These are phyloP conservation scores for Penicillium thymicola DNA, from an alignment of 2,329 filamentous ascomycete species.

Conservation along the genomic window DNA sequence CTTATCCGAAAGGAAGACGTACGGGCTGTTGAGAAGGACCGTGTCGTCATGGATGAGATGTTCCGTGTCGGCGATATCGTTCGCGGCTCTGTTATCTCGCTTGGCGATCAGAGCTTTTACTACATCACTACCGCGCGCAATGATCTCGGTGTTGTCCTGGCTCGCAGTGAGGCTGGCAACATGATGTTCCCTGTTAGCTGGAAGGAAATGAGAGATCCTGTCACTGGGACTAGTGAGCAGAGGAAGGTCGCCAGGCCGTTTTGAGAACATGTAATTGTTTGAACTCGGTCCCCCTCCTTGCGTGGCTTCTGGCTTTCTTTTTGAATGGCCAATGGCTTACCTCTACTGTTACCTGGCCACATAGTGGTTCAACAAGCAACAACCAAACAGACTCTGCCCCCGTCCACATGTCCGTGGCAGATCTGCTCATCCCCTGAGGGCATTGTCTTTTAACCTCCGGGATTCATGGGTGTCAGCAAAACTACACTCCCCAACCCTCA, in stretches of 20 bases:
- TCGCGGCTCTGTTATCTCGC: constrained; percentile 77
- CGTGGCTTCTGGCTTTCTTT: background rate
- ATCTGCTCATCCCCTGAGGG: background rate
- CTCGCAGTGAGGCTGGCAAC: constrained; percentile 80
- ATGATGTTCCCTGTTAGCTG: constrained; percentile 91
- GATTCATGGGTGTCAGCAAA: background rate
- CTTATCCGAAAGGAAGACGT: constrained; percentile 88
- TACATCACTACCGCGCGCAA: constrained; percentile 92
- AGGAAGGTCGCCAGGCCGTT: constrained; percentile 95
- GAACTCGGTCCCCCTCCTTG: background rate
- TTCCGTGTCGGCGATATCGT: constrained; percentile 94
- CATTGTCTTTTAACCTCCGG: background rate
- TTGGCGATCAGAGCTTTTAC: constrained; percentile 93
- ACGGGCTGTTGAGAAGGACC: constrained; percentile 91
- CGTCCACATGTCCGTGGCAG: background rate
- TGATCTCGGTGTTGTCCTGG: constrained; percentile 90
- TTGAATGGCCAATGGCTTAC: background rate
- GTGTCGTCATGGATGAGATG: constrained; percentile 83
- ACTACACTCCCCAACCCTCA: background rate
- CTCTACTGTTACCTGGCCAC: background rate
- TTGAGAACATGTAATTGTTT: constrained; percentile 47
- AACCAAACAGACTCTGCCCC: background rate
- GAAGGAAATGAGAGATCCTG: constrained; percentile 87
- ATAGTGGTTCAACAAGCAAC: background rate
- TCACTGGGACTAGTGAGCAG: constrained; percentile 70